A percentile compares a stretch with the other conserved stretches of the same genome.
These are phyloP conservation scores for Mesostigma viride DNA, from an alignment of 139 green algal genomes.

Conservation along the genomic window DNA sequence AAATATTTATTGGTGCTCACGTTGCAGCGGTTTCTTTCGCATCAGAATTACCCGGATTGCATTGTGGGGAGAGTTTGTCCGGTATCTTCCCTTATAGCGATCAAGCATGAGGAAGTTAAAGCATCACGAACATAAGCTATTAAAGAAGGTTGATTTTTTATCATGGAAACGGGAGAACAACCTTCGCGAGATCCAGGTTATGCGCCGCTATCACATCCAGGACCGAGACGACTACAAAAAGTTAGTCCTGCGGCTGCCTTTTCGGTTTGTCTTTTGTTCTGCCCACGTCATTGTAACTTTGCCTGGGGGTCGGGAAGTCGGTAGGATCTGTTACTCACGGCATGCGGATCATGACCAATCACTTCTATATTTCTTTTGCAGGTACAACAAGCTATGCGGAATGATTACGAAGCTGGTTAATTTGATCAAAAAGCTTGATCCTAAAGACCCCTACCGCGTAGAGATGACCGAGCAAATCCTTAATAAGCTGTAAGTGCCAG, in stretches of 20 bases:
- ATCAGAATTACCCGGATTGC: too few relatives aligned
- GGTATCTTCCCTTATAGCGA: not conserved
- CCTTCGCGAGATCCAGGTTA: conserved; percentile 76
- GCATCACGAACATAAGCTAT: conserved; percentile 89
- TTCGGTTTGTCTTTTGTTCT: conserved; percentile 1
- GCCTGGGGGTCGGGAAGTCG: too few relatives aligned
- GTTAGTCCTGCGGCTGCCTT: conserved; percentile 15
- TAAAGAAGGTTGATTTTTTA: conserved; percentile 98
- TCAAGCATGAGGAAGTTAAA: conserved; percentile 84
- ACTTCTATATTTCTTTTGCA: conserved; percentile 7
- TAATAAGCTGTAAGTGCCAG: conserved; percentile 54
- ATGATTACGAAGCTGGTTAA: conserved; percentile 69
- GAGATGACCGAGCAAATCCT: conserved; percentile 89
- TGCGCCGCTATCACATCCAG: conserved; percentile 91
- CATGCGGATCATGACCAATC: too few relatives aligned
- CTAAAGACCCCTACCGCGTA: conserved; percentile 66
- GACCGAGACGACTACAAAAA: conserved; percentile 96
- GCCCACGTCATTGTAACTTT: too few relatives aligned
- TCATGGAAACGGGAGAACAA: conserved; percentile 91
- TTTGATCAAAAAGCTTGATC: conserved; percentile 57
- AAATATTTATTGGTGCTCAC: too few relatives aligned
- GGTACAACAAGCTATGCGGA: conserved; percentile 51
- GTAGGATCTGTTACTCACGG: too few relatives aligned
- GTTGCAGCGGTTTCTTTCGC: too few relatives aligned
- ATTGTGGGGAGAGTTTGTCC: too few relatives aligned